Conservation (phyloP, 352 stramenopile species). For the Globisporangium yorkense region DNA sequence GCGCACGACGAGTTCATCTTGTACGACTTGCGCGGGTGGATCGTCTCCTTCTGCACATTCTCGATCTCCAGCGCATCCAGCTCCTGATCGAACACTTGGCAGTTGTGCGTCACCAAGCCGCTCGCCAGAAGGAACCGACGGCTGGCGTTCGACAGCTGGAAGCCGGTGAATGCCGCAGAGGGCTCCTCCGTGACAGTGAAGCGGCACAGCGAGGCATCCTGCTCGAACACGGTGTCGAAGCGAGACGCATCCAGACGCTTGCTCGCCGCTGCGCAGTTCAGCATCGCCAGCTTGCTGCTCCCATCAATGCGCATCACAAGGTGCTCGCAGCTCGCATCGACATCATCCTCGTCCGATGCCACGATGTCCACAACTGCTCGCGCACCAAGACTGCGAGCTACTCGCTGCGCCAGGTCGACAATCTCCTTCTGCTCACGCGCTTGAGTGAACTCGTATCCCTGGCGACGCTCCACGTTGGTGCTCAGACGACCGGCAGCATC, state of each 20-base stretch:
- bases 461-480: not conserved
- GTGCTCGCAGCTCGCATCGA: not conserved
- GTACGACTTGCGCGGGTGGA: constrained; percentile 99
- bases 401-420: not conserved
- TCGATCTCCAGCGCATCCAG: constrained; percentile 99
- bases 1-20: constrained; percentile 99
- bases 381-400: not conserved
- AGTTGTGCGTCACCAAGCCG: constrained; percentile 9
- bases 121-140: constrained; percentile 15
- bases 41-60: constrained; percentile 99
- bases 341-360: not conserved
- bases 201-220: not conserved
- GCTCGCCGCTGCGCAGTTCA: not conserved
- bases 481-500: not conserved
- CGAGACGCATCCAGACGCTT: not conserved
- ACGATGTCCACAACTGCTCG: not conserved
- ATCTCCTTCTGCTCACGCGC: not conserved
- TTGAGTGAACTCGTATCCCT: not conserved
- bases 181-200: constrained; percentile 1
- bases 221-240: not conserved
- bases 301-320: not conserved
- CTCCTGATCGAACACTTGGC: constrained; percentile 99
- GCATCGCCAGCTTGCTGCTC: not conserved
- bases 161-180: constrained; percentile 8
- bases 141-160: constrained; percentile 12